These are phyloP conservation scores for Neurospora sp. DNA, from an alignment of 495 filamentous ascomycete genomes.

Conservation along the genomic window DNA sequence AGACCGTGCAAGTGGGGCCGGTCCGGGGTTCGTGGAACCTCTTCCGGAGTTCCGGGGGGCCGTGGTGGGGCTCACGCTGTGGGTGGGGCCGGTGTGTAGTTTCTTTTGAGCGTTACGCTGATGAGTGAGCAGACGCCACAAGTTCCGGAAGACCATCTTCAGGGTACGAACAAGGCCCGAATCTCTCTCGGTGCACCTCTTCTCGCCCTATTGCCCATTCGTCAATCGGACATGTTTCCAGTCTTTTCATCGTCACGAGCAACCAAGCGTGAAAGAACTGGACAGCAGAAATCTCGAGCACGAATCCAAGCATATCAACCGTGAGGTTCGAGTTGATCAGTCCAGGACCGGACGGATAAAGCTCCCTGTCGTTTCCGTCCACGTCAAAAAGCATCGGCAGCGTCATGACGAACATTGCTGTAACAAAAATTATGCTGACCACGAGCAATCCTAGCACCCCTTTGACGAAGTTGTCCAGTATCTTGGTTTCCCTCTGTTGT, in stretches of 20 bases:
- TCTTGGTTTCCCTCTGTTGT: not conserved
- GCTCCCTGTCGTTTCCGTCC: not conserved
- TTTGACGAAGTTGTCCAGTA: not conserved
- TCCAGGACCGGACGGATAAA: not conserved
- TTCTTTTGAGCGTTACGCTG: too few species aligned
- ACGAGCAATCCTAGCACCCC: not conserved
- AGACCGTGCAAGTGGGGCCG: not conserved
- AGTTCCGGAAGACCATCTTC: not conserved
- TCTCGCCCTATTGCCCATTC: not conserved
- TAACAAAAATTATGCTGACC: not conserved
- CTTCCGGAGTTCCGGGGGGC: not conserved
- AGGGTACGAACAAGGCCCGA: too few species aligned
- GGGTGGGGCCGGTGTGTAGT: not conserved
- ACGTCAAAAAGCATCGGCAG: not conserved
- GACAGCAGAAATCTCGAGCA: not conserved
- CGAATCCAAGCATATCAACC: not conserved
- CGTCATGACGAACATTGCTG: not conserved
- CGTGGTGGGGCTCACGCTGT: not conserved
- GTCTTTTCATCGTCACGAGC: not conserved
- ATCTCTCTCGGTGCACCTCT: not conserved
- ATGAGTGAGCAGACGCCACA: not conserved
- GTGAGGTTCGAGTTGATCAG: not conserved
- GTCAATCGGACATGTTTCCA: not conserved
- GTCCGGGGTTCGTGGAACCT: not conserved
- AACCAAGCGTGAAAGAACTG: not conserved